Percentiles rank a stretch among this genome's conserved stretches.
These are phyloP conservation scores for Murraya koenigii DNA, from an alignment of 345 rosid genomes.

Conservation along the genomic window DNA sequence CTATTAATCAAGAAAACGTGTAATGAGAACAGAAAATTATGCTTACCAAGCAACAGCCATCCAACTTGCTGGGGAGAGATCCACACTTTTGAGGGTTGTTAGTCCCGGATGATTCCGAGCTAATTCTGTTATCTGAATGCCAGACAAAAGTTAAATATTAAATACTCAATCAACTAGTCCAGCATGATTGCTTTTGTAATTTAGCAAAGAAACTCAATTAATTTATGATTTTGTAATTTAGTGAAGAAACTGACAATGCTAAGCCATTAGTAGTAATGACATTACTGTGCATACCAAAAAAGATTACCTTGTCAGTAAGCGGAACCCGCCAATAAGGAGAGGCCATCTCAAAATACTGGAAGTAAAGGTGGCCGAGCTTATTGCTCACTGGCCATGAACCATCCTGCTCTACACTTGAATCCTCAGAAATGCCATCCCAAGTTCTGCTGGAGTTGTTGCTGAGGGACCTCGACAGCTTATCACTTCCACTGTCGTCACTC, in stretches of 20 bases:
- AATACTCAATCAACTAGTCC: neutral
- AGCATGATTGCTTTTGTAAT: neutral
- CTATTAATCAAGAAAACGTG: neutral
- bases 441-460: conserved; percentile 58
- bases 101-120: conserved; percentile 43
- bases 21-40: neutral
- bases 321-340: conserved; percentile 67
- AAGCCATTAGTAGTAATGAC: neutral
- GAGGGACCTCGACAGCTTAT: conserved; percentile 53
- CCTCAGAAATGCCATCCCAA: conserved; percentile 66
- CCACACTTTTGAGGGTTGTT: conserved; percentile 55
- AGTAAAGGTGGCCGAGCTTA: conserved; percentile 51
- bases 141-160: neutral
- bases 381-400: conserved; percentile 26
- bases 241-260: neutral
- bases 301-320: conserved; percentile 51
- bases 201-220: neutral
- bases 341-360: conserved; percentile 57
- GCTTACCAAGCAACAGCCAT: conserved; percentile 88
- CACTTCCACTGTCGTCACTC: conserved; percentile 65
- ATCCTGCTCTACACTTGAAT: conserved; percentile 49
- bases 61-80: conserved; percentile 91
- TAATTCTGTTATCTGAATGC: conserved; percentile 46
- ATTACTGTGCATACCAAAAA: neutral
- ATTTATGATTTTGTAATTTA: neutral